phyloP scores from a whole-genome alignment of 176 grass and related monocot genomes.

The Lolium perenne region DNA sequence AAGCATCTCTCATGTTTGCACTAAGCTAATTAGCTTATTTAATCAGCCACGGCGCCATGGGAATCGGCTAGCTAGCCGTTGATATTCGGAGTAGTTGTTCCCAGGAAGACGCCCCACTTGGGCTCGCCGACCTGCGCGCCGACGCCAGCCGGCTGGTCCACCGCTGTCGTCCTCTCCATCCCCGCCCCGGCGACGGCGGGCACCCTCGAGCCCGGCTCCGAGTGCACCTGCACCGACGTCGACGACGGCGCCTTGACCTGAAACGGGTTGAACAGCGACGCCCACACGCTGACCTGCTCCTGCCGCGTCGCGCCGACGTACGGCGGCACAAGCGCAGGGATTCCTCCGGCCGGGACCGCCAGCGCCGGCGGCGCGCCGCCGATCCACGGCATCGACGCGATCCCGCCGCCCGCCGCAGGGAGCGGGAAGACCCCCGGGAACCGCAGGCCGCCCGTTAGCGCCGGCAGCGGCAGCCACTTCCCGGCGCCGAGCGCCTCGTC shows the following conservation, averaged over 20 bases:
- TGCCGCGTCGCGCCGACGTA: conserved; percentile 52
- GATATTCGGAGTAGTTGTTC: conserved; percentile 1
- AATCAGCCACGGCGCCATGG: not conserved
- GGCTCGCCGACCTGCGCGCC: conserved; percentile 29
- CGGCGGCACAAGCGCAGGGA: conserved; percentile 47
- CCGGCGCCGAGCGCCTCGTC: not conserved
- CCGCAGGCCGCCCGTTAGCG: conserved; percentile 35
- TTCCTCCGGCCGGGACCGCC: not conserved
- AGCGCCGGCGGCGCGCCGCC: conserved; percentile 34
- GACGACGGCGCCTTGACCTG: conserved; percentile 29
- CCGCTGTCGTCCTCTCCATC: conserved; percentile 26
- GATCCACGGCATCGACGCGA: conserved; percentile 40
- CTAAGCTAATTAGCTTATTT: not conserved
- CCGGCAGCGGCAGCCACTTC: conserved; percentile 55
- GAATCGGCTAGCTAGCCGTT: not conserved
- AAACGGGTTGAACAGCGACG: conserved; percentile 62
- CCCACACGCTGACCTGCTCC: conserved; percentile 63
- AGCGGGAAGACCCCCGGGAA: conserved; percentile 36
- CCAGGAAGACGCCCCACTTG: conserved; percentile 57
- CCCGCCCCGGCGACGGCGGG: conserved; percentile 38
- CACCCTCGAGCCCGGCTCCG: not conserved
- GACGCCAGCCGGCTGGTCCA: conserved; percentile 36
- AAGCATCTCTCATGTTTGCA: not conserved
- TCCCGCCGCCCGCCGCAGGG: not conserved
- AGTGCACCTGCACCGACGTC: not conserved